Conservation (phyloP, 148 eudicot species). For the Nyssa sinensis region DNA sequence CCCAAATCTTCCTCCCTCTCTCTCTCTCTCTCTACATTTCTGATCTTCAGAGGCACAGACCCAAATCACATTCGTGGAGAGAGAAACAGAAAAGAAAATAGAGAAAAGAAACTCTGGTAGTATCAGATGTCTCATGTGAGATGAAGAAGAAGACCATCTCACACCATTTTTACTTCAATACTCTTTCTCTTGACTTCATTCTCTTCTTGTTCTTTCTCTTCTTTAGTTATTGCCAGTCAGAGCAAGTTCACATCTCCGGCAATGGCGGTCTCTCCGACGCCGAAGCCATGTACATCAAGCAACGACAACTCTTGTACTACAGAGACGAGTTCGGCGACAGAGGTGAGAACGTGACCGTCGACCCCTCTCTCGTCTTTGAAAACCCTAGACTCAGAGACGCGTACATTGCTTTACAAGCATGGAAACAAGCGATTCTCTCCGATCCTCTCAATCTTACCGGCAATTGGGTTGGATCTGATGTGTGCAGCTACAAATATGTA, state of each 20-base stretch:
- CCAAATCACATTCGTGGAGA: neutral
- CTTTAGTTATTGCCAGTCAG: constrained; percentile 5
- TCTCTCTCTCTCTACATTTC: neutral
- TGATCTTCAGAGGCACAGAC: constrained; percentile 9
- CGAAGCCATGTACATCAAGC: constrained; percentile 45
- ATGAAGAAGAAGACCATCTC: constrained; percentile 37
- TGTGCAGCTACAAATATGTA: constrained; percentile 53
- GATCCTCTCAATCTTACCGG: constrained; percentile 57
- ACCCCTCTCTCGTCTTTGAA: constrained; percentile 44
- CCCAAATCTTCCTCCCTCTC: too few species aligned
- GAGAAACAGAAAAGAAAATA: too few species aligned
- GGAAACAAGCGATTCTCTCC: constrained; percentile 69
- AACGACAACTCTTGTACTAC: constrained; percentile 65
- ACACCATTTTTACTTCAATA: neutral
- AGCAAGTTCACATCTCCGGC: neutral
- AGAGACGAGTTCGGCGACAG: constrained; percentile 69
- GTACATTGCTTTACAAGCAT: constrained; percentile 76
- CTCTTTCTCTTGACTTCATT: neutral
- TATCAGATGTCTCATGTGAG: constrained; percentile 40
- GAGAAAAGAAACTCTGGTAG: too few species aligned
- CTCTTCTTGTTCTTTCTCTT: neutral
- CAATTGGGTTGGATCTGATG: constrained; percentile 64
- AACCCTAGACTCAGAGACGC: constrained; percentile 57
- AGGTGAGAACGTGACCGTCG: constrained; percentile 51
- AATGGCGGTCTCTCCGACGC: constrained; percentile 41